Evolutionary conservation across 2,329 filamentous ascomycete species (phyloP).

Genomic region (Magnaporthales sp.): DNA sequence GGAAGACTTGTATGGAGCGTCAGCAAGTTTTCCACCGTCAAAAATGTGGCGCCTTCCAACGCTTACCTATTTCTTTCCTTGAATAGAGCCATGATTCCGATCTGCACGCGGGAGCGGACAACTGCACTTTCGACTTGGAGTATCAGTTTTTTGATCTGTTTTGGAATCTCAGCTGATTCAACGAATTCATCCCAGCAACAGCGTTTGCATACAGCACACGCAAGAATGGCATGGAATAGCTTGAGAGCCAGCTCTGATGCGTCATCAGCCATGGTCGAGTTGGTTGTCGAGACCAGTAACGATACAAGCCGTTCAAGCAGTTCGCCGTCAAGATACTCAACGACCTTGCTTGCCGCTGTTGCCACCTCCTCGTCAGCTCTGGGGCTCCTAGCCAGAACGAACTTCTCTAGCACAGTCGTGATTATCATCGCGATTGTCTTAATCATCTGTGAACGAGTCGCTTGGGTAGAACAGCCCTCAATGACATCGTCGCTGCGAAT

Average conservation of each 20-base stretch:
- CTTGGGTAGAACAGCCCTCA: constrained; percentile 26
- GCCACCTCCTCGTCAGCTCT: background rate
- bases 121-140: constrained; percentile 24
- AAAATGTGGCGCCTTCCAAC: background rate
- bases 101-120: constrained; percentile 26
- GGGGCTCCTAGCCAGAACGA: background rate
- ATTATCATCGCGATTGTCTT: background rate
- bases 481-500: constrained; percentile 49
- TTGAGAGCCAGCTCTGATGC: constrained; percentile 19
- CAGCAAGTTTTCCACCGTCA: background rate
- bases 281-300: constrained; percentile 5
- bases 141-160: constrained; percentile 25
- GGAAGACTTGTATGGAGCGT: constrained; percentile 11
- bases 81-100: constrained; percentile 13
- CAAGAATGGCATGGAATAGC: constrained; percentile 27
- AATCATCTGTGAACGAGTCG: background rate
- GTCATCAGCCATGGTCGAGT: constrained; percentile 9
- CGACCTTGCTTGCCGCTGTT: background rate
- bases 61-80: constrained; percentile 10
- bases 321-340: background rate
- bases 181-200: constrained; percentile 27
- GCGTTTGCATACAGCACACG: constrained; percentile 15
- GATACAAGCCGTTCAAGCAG: constrained; percentile 1
- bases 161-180: background rate
- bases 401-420: background rate